Evolutionary conservation across 1,284 basidiomycete species (phyloP).

Genomic region (Cryptococcus amylolentus): DNA sequence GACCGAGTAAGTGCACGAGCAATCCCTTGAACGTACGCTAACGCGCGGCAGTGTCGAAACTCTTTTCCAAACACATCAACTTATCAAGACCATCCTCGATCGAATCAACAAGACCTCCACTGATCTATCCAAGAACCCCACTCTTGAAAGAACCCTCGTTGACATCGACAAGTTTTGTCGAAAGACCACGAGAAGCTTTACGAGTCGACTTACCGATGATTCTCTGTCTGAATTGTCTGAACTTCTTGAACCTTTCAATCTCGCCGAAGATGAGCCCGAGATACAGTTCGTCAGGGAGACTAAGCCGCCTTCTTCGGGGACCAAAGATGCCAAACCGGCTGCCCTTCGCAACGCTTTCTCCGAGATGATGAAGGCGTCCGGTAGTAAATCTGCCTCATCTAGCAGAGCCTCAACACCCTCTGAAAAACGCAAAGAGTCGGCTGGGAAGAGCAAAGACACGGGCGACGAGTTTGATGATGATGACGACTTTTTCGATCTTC

Average conservation of each 20-base stretch:
- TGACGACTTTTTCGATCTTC: constrained; percentile 34
- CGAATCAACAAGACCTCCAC: constrained; percentile 46
- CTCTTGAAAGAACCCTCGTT: constrained; percentile 29
- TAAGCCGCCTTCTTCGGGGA: not conserved
- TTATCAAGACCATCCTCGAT: constrained; percentile 71
- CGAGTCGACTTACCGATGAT: constrained; percentile 45
- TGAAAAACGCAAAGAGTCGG: constrained; percentile 7
- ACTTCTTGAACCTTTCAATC: constrained; percentile 40
- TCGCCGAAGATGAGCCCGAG: constrained; percentile 39
- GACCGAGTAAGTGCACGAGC: constrained; percentile 60
- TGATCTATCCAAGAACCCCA: constrained; percentile 25
- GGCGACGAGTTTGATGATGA: constrained; percentile 37
- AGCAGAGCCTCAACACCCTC: constrained; percentile 12
- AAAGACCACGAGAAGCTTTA: constrained; percentile 36
- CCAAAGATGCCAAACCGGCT: constrained; percentile 3
- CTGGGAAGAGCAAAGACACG: constrained; percentile 14
- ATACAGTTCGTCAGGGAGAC: constrained; percentile 34
- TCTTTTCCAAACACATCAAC: constrained; percentile 76
- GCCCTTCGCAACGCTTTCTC: constrained; percentile 40
- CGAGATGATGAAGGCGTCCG: constrained; percentile 45
- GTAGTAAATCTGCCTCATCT: constrained; percentile 4
- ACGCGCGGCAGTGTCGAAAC: constrained; percentile 59
- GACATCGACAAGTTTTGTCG: constrained; percentile 49
- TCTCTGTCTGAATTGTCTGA: constrained; percentile 48
- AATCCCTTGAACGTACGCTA: not conserved